phyloP scores from a whole-genome alignment of 306 rosid genomes.

The Trichosanthes cucumerina region DNA sequence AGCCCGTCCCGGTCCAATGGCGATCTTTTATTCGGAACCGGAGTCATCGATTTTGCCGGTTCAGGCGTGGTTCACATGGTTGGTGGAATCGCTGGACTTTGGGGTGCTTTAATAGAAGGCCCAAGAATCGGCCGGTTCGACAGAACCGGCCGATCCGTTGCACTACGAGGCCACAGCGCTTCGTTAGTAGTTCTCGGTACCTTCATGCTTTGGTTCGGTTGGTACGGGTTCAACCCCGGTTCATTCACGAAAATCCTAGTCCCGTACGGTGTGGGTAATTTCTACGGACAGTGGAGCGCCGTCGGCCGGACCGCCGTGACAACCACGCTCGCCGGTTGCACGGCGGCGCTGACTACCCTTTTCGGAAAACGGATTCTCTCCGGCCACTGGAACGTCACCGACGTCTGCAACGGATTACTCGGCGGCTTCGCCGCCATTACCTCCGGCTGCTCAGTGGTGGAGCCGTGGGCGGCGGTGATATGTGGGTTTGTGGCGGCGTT shows the following conservation, averaged over 20 bases:
- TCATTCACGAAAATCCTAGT: neutral
- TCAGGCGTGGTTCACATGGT: slow-evolving; percentile 13
- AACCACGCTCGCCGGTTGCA: slow-evolving; percentile 3
- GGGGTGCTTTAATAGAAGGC: slow-evolving; percentile 9
- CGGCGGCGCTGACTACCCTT: slow-evolving; percentile 4
- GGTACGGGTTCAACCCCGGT: slow-evolving; percentile 15
- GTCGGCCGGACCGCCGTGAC: slow-evolving; percentile 13
- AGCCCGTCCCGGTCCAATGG: neutral
- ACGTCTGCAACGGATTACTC: slow-evolving; percentile 7
- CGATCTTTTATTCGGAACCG: neutral
- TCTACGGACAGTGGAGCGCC: slow-evolving; percentile 13
- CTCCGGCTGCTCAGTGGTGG: slow-evolving; percentile 10
- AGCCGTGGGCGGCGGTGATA: slow-evolving; percentile 9
- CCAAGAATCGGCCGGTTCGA: slow-evolving; percentile 10
- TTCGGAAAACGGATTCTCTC: slow-evolving; percentile 8
- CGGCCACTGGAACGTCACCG: slow-evolving; percentile 14
- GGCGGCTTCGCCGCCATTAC: slow-evolving; percentile 12
- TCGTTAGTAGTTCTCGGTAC: slow-evolving; percentile 8
- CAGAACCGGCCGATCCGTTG: neutral
- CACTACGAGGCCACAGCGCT: neutral
- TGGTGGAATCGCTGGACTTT: slow-evolving; percentile 9
- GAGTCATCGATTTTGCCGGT: slow-evolving; percentile 12
- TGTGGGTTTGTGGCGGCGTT: slow-evolving; percentile 10
- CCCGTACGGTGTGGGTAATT: neutral
- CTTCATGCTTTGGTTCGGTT: slow-evolving; percentile 12